phyloP scores from a whole-genome alignment of 31 red algal genomes.

The Odonthalia washingtoniensis region DNA sequence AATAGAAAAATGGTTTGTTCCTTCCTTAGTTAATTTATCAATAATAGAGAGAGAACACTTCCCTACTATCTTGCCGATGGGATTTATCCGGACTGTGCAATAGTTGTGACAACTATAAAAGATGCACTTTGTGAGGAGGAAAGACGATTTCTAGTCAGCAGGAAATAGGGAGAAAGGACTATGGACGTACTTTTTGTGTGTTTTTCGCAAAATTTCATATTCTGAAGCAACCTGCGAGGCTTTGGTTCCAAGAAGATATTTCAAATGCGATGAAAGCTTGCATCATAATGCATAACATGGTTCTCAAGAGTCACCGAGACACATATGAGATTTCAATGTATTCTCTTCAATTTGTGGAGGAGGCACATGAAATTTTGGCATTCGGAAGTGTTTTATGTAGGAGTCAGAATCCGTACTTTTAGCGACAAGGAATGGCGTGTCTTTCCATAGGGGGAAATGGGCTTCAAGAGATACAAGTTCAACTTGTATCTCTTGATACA shows the following conservation, averaged over 20 bases:
- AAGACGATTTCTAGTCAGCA: neutral
- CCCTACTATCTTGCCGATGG: conserved; percentile 27
- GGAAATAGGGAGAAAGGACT: conserved; percentile 20
- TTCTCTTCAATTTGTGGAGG: neutral
- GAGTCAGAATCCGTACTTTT: neutral
- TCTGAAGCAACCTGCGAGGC: neutral
- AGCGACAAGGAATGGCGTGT: neutral
- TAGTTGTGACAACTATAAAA: neutral
- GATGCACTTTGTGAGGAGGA: neutral
- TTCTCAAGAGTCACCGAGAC: neutral
- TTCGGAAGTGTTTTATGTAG: neutral
- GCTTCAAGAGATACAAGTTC: neutral
- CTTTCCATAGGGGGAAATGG: neutral
- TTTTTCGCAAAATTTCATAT: conserved; percentile 52
- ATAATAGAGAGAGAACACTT: neutral
- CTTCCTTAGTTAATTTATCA: neutral
- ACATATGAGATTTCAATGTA: neutral
- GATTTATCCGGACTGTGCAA: conserved; percentile 1
- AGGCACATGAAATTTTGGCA: neutral
- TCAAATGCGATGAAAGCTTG: conserved; percentile 40
- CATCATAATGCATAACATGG: too few relatives aligned
- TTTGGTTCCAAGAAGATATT: conserved; percentile 12
- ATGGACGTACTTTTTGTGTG: conserved; percentile 37
- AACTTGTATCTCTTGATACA: too few relatives aligned
- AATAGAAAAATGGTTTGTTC: too few relatives aligned